These are phyloP conservation scores for Lactifluus subvellereus DNA, from an alignment of 768 basidiomycete genomes.

Conservation along the genomic window DNA sequence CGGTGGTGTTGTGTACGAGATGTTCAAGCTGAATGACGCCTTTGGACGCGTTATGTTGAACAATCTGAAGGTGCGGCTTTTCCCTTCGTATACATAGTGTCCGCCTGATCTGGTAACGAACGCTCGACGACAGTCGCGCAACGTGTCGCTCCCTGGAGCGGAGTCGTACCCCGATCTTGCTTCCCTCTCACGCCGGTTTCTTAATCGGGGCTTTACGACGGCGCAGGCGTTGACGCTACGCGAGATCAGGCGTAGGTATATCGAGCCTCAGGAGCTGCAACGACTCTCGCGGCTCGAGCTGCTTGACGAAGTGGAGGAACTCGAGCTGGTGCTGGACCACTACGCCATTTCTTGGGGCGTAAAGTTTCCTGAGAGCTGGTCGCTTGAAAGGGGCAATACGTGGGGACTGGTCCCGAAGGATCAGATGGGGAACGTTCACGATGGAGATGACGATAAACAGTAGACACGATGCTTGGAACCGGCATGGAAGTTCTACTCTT, in stretches of 20 bases:
- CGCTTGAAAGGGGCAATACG: neutral
- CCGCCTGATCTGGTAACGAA: neutral
- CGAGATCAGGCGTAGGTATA: conserved; percentile 54
- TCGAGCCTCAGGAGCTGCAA: conserved; percentile 45
- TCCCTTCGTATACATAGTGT: neutral
- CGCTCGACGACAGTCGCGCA: neutral
- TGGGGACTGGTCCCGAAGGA: conserved; percentile 13
- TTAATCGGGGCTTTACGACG: conserved; percentile 46
- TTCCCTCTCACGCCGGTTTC: conserved; percentile 57
- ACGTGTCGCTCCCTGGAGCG: conserved; percentile 70
- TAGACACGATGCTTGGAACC: neutral
- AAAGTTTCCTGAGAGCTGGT: conserved; percentile 19
- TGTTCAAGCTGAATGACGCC: conserved; percentile 80
- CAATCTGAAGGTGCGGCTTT: conserved; percentile 63
- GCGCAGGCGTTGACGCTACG: conserved; percentile 59
- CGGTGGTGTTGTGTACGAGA: conserved; percentile 79
- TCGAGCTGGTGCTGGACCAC: conserved; percentile 83
- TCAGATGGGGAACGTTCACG: neutral
- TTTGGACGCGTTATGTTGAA: conserved; percentile 92
- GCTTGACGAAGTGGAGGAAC: conserved; percentile 92
- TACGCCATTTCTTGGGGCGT: conserved; percentile 85
- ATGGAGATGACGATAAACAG: neutral
- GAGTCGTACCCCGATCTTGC: conserved; percentile 52
- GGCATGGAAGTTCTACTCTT: neutral
- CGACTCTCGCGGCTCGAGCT: conserved; percentile 76